phyloP scores from a whole-genome alignment of 2,329 filamentous ascomycete species.

The Exserohilum rostratum region DNA sequence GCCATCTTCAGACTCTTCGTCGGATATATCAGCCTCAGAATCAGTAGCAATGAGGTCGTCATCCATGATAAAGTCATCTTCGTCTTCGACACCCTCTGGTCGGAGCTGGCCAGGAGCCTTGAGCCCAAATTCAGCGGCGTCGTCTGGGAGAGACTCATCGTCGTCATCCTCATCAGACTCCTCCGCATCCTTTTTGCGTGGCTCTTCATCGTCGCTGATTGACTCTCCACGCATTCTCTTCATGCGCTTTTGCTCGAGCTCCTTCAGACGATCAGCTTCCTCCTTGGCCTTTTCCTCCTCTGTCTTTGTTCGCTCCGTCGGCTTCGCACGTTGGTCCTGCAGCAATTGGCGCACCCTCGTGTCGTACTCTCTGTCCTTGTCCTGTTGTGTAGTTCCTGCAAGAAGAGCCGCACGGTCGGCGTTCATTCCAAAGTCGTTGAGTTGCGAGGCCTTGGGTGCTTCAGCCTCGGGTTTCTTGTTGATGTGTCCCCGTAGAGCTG shows the following conservation, averaged over 20 bases:
- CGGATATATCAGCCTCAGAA: conserved; percentile 58
- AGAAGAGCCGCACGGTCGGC: conserved; percentile 67
- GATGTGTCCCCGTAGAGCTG: conserved; percentile 68
- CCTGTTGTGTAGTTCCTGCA: conserved; percentile 65
- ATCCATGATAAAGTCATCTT: conserved; percentile 92
- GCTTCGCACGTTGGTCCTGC: conserved; percentile 82
- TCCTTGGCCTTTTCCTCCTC: conserved; percentile 61
- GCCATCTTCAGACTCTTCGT: conserved; percentile 37
- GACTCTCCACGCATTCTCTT: conserved; percentile 86
- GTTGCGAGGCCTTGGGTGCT: conserved; percentile 48
- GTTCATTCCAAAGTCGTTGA: conserved; percentile 56
- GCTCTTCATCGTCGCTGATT: conserved; percentile 71
- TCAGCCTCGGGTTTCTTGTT: conserved; percentile 54
- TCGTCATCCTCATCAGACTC: conserved; percentile 46
- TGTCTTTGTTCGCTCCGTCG: conserved; percentile 84
- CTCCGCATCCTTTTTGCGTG: conserved; percentile 50
- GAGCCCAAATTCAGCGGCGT: conserved; percentile 68
- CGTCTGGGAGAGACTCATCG: conserved; percentile 51
- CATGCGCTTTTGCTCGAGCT: conserved; percentile 81
- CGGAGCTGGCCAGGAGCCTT: conserved; percentile 58
- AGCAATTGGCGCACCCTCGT: conserved; percentile 79
- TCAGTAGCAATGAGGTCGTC: conserved; percentile 85
- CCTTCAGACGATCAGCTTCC: conserved; percentile 75
- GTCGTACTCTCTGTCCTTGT: conserved; percentile 88
- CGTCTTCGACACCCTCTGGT: conserved; percentile 71